Percentiles rank a stretch among this genome's conserved stretches.
phyloP scores from a whole-genome alignment of 345 rosid genomes.

The Odontarrhena argentea region DNA sequence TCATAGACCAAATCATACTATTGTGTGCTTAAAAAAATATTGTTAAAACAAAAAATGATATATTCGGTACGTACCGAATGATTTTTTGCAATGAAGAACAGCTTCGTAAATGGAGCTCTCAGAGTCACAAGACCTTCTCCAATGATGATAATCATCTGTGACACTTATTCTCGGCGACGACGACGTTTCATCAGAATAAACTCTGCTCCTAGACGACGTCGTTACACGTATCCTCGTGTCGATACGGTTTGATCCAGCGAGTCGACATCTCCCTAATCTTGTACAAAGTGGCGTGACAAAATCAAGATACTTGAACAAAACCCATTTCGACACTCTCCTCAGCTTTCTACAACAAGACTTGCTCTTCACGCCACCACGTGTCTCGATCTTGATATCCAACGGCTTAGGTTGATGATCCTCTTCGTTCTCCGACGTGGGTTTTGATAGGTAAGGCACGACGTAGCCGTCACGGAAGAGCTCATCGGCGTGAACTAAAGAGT shows the following conservation, averaged over 20 bases:
- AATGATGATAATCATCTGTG: constrained; percentile 51
- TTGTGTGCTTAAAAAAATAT: too few relatives aligned
- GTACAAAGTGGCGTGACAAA: constrained; percentile 69
- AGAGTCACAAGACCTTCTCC: constrained; percentile 82
- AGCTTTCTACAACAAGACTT: constrained; percentile 52
- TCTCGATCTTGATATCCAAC: constrained; percentile 29
- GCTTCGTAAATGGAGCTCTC: constrained; percentile 93
- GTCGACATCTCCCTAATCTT: constrained; percentile 52
- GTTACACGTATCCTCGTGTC: constrained; percentile 39
- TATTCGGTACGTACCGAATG: constrained; percentile 51
- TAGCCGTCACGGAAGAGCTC: constrained; percentile 84
- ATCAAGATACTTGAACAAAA: constrained; percentile 67
- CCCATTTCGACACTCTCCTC: constrained; percentile 55
- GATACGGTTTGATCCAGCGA: constrained; percentile 42
- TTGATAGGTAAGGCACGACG: constrained; percentile 61
- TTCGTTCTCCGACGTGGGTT: constrained; percentile 32
- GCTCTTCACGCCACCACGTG: constrained; percentile 30
- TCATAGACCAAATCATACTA: too few relatives aligned
- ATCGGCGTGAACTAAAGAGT: constrained; percentile 72
- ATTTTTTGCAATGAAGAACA: constrained; percentile 94
- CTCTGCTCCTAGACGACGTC: constrained; percentile 42
- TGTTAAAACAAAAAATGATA: too few relatives aligned
- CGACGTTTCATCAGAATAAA: constrained; percentile 57
- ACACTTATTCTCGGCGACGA: constrained; percentile 73
- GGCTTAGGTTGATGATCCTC: constrained; percentile 23